These are phyloP conservation scores for Chlamydomonas sp. DNA, from an alignment of 139 green algal species.

Conservation along the genomic window DNA sequence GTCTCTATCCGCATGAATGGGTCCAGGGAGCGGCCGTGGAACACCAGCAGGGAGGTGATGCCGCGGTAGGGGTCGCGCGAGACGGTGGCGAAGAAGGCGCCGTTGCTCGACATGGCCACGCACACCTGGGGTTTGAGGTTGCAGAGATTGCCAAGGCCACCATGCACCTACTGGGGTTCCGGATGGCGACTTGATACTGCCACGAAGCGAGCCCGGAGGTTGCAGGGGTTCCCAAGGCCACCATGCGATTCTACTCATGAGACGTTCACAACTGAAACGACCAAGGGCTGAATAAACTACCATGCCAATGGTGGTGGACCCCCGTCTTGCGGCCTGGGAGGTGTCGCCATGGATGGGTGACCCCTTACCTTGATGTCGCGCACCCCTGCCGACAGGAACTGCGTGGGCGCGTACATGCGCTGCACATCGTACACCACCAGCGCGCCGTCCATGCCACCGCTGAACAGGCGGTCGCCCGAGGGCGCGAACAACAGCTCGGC, in stretches of 20 bases:
- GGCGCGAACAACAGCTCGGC: slow-evolving; percentile 63
- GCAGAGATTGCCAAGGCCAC: background rate
- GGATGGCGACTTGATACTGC: background rate
- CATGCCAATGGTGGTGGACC: background rate
- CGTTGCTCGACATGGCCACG: slow-evolving; percentile 64
- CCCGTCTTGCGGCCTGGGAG: too few relatives aligned
- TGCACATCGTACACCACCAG: slow-evolving; percentile 76
- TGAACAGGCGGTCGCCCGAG: slow-evolving; percentile 68
- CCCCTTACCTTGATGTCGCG: slow-evolving; percentile 41
- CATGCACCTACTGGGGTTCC: background rate
- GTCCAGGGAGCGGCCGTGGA: slow-evolving; percentile 61
- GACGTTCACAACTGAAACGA: too few relatives aligned
- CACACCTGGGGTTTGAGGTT: slow-evolving; percentile 30
- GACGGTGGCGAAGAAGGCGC: slow-evolving; percentile 54
- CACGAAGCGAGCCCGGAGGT: background rate
- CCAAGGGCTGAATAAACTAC: background rate
- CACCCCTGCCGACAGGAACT: slow-evolving; percentile 61
- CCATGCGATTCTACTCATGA: background rate
- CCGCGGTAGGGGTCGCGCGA: slow-evolving; percentile 40
- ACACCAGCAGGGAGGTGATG: slow-evolving; percentile 63
- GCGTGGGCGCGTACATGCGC: slow-evolving; percentile 64
- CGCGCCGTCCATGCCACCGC: slow-evolving; percentile 69
- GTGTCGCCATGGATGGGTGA: background rate
- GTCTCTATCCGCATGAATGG: slow-evolving; percentile 66
- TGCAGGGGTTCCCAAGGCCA: background rate